phyloP scores from a whole-genome alignment of 148 eudicot genomes.

The Diospyros kaki region DNA sequence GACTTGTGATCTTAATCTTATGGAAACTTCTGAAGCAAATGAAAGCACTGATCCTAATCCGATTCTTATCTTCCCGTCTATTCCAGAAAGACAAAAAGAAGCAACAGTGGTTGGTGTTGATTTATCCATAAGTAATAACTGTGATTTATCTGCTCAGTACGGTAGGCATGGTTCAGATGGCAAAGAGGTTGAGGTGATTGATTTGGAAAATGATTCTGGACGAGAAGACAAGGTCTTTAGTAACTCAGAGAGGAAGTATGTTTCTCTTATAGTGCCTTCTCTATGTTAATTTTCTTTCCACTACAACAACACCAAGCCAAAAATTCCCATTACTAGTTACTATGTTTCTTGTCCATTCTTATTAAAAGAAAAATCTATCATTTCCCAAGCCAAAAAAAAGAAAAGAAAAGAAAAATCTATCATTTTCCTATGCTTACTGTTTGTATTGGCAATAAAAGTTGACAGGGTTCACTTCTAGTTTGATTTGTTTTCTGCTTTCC shows the following conservation, averaged over 20 bases:
- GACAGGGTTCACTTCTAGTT: not conserved
- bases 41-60: slow-evolving; percentile 49
- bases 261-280: not conserved
- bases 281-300: not conserved
- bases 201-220: slow-evolving; percentile 67
- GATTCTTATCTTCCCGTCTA: slow-evolving; percentile 38
- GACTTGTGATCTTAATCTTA: slow-evolving; percentile 84
- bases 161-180: slow-evolving; percentile 41
- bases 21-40: slow-evolving; percentile 56
- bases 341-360: too few species aligned
- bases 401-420: too few species aligned
- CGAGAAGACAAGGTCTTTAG: slow-evolving; percentile 45
- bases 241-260: slow-evolving; percentile 51
- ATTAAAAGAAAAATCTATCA: not conserved
- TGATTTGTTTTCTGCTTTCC: not conserved
- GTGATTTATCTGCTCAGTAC: slow-evolving; percentile 31
- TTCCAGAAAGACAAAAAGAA: slow-evolving; percentile 35
- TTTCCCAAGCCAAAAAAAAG: not conserved
- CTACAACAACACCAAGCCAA: too few species aligned
- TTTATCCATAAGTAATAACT: slow-evolving; percentile 63
- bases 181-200: slow-evolving; percentile 79
- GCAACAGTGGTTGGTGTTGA: slow-evolving; percentile 45
- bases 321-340: too few species aligned
- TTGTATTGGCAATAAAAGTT: not conserved
- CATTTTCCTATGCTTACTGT: not conserved